A percentile compares a stretch with the other conserved stretches of the same genome.
Evolutionary conservation across 148 eudicot genomes (phyloP).

Genomic region (Camellia granthamiana): DNA sequence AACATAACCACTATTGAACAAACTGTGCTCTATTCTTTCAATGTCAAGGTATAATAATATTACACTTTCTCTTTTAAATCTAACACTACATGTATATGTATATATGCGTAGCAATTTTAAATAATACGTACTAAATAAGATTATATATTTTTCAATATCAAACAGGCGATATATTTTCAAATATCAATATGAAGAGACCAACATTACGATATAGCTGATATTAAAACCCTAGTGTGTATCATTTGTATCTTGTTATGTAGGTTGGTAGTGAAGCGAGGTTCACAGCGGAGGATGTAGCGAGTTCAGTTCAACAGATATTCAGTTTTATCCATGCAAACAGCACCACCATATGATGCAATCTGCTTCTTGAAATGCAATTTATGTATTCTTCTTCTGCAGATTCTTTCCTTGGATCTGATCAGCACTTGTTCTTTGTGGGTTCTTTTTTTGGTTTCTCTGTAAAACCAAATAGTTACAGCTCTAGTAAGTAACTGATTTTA

Average conservation of each 20-base stretch:
- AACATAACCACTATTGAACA: slow-evolving; percentile 95
- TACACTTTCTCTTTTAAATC: not conserved
- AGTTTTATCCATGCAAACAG: slow-evolving; percentile 72
- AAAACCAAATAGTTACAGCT: not conserved
- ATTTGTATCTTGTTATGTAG: slow-evolving; percentile 27
- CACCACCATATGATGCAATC: slow-evolving; percentile 29
- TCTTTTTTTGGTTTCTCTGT: not conserved
- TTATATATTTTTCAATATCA: too few species aligned
- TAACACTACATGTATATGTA: too few species aligned
- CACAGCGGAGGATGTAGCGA: slow-evolving; percentile 84
- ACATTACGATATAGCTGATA: too few species aligned
- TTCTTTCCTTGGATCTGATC: not conserved
- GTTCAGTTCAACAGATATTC: slow-evolving; percentile 79
- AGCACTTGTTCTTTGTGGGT: not conserved
- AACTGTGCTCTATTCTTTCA: slow-evolving; percentile 95
- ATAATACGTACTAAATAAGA: too few species aligned
- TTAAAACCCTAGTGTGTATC: too few species aligned
- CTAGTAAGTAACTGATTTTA: not conserved
- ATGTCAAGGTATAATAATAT: slow-evolving; percentile 77
- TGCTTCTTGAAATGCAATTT: not conserved
- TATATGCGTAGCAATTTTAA: too few species aligned
- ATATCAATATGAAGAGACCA: too few species aligned
- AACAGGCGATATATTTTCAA: too few species aligned
- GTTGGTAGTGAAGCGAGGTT: slow-evolving; percentile 60
- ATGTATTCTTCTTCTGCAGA: not conserved